Evolutionary conservation across 805 yeast genomes (phyloP).

Genomic region (Schwanniomyces polymorphus): DNA sequence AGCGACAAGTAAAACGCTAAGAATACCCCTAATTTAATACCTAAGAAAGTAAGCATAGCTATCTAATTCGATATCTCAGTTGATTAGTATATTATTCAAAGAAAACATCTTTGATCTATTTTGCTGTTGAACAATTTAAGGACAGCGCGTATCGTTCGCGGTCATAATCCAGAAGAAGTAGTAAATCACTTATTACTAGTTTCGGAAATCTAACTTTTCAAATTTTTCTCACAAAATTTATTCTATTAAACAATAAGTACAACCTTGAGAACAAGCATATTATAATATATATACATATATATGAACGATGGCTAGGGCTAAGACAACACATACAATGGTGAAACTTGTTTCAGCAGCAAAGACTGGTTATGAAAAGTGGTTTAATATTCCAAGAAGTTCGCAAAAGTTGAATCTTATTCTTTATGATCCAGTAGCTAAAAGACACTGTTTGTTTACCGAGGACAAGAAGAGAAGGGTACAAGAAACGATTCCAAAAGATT

Average conservation of each 20-base stretch:
- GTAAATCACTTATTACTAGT: not conserved
- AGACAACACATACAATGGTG: slow-evolving; percentile 77
- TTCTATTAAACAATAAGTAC: not conserved
- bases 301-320: slow-evolving; percentile 48
- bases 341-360: slow-evolving; percentile 86
- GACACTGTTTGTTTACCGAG: slow-evolving; percentile 90
- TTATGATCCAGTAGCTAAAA: slow-evolving; percentile 82
- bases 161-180: not conserved
- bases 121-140: not conserved
- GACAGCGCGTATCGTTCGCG: not conserved
- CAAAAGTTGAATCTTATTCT: slow-evolving; percentile 78
- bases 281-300: not conserved
- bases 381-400: slow-evolving; percentile 78
- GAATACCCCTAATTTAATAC: slow-evolving; percentile 8
- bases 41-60: not conserved
- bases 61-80: not conserved
- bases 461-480: slow-evolving; percentile 81
- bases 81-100: not conserved
- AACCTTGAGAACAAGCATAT: not conserved
- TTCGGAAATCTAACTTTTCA: slow-evolving; percentile 6
- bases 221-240: slow-evolving; percentile 1
- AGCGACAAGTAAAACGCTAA: slow-evolving; percentile 18
- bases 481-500: slow-evolving; percentile 41
- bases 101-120: not conserved
- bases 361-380: slow-evolving; percentile 84